A percentile compares a stretch with the other conserved stretches of the same genome.
phyloP scores from a whole-genome alignment of 192 early-diverging fungal species.

The Linnemannia hyalina region DNA sequence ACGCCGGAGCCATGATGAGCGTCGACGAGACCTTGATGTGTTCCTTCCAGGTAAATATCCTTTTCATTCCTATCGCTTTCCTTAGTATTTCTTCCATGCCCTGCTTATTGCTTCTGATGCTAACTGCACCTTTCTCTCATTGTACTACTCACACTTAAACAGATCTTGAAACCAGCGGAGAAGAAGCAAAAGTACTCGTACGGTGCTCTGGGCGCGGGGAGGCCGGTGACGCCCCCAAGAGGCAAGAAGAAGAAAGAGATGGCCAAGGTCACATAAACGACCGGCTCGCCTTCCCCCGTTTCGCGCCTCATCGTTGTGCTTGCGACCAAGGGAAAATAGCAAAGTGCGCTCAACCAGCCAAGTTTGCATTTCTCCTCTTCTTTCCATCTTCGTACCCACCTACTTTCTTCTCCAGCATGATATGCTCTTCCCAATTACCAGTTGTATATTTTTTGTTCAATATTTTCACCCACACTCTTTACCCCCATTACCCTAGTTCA shows the following conservation, averaged over 20 bases:
- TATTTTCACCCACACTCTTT: not conserved
- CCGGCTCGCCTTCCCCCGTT: not conserved
- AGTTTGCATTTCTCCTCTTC: not conserved
- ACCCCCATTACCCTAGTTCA: not conserved
- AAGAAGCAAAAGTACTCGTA: slow-evolving; percentile 88
- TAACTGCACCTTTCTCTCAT: not conserved
- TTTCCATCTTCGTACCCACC: not conserved
- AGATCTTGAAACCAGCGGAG: slow-evolving; percentile 98
- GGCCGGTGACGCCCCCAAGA: slow-evolving; percentile 82
- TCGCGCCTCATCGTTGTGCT: not conserved
- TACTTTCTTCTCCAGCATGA: not conserved
- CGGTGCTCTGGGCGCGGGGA: slow-evolving; percentile 73
- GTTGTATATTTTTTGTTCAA: slow-evolving; percentile 10
- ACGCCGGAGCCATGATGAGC: slow-evolving; percentile 93
- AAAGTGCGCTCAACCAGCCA: not conserved
- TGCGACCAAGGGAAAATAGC: not conserved
- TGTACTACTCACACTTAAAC: not conserved
- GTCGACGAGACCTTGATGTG: slow-evolving; percentile 92
- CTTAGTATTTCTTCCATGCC: not conserved
- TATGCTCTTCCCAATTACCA: not conserved
- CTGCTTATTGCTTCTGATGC: not conserved
- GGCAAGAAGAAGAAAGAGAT: slow-evolving; percentile 73
- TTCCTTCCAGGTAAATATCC: slow-evolving; percentile 77
- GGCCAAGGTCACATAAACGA: slow-evolving; percentile 33
- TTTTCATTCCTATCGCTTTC: not conserved